Conservation (phyloP, 2,329 filamentous ascomycete genomes). For the Hortaea werneckii region DNA sequence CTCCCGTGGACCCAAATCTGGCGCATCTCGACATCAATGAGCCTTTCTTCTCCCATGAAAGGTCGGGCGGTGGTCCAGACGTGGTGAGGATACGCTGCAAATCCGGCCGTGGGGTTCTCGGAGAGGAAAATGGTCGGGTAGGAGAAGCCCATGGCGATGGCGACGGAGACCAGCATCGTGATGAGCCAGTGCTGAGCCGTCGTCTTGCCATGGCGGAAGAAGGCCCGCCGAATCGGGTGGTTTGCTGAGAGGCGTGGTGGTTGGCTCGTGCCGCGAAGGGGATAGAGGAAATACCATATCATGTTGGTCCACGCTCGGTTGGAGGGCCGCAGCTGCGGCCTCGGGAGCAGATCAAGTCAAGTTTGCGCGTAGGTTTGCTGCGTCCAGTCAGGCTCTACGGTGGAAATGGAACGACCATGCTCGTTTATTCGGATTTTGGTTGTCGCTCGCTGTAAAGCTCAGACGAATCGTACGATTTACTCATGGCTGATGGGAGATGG, state of each 20-base stretch:
- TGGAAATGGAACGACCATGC: too few species aligned
- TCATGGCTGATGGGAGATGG: too few species aligned
- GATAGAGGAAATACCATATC: constrained; percentile 52
- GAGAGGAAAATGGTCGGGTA: constrained; percentile 69
- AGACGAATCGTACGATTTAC: too few species aligned
- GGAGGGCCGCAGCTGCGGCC: neutral
- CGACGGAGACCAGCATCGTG: constrained; percentile 64
- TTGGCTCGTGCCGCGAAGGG: constrained; percentile 67
- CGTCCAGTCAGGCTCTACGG: too few species aligned
- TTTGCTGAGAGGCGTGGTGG: constrained; percentile 54
- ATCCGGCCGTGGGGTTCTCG: constrained; percentile 59
- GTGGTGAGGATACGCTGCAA: constrained; percentile 64
- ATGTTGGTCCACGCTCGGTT: constrained; percentile 11
- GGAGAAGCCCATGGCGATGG: constrained; percentile 57
- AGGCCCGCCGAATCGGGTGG: constrained; percentile 55
- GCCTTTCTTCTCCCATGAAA: constrained; percentile 27
- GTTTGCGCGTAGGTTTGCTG: too few species aligned
- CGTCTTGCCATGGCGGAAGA: constrained; percentile 59
- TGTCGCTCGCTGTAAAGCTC: too few species aligned
- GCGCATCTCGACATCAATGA: constrained; percentile 68
- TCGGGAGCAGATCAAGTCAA: neutral
- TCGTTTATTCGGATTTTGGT: too few species aligned
- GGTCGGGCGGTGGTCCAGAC: constrained; percentile 54
- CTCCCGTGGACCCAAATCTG: constrained; percentile 73
- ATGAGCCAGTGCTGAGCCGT: constrained; percentile 64